Percentiles rank a stretch among this genome's conserved stretches.
Conservation (phyloP, 106 monocot species). For the Dendrobium catenatum region DNA sequence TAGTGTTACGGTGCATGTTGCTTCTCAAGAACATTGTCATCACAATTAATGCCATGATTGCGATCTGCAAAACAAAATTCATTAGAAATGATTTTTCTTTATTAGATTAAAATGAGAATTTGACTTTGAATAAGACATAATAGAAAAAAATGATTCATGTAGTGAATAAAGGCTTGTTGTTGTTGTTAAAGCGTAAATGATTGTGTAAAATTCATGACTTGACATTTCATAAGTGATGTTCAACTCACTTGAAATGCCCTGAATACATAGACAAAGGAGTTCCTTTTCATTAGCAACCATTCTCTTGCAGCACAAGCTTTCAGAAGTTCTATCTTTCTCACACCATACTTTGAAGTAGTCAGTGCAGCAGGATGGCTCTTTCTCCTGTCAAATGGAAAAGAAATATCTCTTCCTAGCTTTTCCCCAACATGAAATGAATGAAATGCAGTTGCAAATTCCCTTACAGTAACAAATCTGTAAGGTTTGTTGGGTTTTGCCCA, state of each 20-base stretch:
- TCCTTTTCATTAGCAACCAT: constrained; percentile 41
- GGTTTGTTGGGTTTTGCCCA: constrained; percentile 24
- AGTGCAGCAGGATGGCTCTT: constrained; percentile 42
- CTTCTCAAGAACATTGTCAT: constrained; percentile 13
- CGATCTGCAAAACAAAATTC: neutral
- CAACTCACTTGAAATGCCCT: constrained; percentile 33
- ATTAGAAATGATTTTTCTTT: neutral
- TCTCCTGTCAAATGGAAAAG: constrained; percentile 23
- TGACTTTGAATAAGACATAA: too few species aligned
- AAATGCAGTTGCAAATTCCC: constrained; percentile 34
- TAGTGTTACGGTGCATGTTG: constrained; percentile 5
- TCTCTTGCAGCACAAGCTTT: constrained; percentile 35
- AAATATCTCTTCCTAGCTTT: constrained; percentile 21
- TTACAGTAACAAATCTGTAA: constrained; percentile 22
- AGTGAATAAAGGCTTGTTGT: too few species aligned
- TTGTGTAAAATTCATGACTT: neutral
- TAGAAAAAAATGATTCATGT: too few species aligned
- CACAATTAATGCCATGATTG: neutral
- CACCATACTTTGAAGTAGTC: constrained; percentile 30
- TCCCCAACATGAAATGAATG: constrained; percentile 30
- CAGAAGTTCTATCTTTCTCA: constrained; percentile 23
- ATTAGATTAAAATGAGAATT: too few species aligned
- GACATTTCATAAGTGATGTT: neutral
- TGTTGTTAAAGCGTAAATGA: neutral
- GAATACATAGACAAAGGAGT: constrained; percentile 50